Conservation (phyloP, 768 basidiomycete genomes). For the Psilocybe tampanensis region DNA sequence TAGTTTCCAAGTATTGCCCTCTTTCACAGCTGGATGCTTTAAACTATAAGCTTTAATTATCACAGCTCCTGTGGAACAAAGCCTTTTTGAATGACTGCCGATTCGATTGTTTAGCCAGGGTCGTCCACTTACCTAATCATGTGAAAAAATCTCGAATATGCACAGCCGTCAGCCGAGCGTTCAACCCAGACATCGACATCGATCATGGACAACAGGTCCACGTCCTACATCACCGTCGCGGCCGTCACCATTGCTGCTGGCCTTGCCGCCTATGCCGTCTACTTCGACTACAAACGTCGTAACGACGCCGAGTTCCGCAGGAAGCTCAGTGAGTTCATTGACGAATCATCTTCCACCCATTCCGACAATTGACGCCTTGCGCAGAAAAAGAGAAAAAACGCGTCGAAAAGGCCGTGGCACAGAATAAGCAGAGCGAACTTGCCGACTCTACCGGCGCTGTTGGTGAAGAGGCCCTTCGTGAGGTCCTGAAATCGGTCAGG, state of each 20-base stretch:
- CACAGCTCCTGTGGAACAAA: neutral
- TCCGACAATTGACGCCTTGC: constrained; percentile 14
- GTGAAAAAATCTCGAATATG: constrained; percentile 15
- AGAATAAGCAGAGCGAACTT: constrained; percentile 47
- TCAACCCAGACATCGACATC: constrained; percentile 21
- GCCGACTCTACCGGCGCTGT: constrained; percentile 31
- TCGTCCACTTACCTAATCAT: constrained; percentile 24
- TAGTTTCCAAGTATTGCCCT: no score
- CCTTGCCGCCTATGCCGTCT: constrained; percentile 80
- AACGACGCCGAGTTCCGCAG: constrained; percentile 88
- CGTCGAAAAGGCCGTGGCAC: constrained; percentile 65
- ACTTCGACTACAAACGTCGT: constrained; percentile 94
- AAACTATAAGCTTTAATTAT: neutral
- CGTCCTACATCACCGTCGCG: constrained; percentile 45
- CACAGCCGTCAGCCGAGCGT: constrained; percentile 9
- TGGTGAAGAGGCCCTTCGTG: constrained; percentile 56
- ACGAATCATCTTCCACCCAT: constrained; percentile 10
- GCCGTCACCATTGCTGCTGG: constrained; percentile 57
- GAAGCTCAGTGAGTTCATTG: constrained; percentile 68
- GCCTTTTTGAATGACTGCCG: neutral
- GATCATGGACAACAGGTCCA: constrained; percentile 43
- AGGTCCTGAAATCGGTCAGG: constrained; percentile 67
- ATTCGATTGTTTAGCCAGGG: neutral
- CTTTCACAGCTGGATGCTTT: no score
- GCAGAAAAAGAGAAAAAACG: constrained; percentile 93